phyloP scores from a whole-genome alignment of 108 stramenopile genomes.

The Skeletonema potamos region DNA sequence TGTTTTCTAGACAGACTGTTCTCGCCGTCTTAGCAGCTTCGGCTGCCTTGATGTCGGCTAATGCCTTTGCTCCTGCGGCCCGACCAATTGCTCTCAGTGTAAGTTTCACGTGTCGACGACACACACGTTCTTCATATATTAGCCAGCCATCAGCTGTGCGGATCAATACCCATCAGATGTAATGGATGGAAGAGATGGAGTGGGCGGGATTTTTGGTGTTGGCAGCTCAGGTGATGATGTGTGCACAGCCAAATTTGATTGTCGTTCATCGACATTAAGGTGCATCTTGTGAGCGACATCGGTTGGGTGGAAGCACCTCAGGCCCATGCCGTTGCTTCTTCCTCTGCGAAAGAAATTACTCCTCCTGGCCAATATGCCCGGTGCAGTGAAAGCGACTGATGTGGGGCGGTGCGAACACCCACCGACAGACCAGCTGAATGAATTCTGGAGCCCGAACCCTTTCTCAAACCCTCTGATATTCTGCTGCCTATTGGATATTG shows the following conservation, averaged over 20 bases:
- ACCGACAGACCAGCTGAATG: not conserved
- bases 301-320: not conserved
- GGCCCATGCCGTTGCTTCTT: no score
- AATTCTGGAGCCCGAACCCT: not conserved
- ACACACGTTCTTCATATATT: not conserved
- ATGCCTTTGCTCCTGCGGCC: slow-evolving; percentile 23
- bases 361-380: not conserved
- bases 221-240: not conserved
- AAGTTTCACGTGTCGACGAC: not conserved
- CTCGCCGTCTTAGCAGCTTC: slow-evolving; percentile 21
- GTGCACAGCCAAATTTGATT: not conserved
- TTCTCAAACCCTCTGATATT: not conserved
- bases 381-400: not conserved
- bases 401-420: not conserved
- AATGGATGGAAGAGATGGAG: not conserved
- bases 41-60: slow-evolving; percentile 12
- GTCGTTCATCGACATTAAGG: not conserved
- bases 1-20: slow-evolving; percentile 29
- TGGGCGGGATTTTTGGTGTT: not conserved
- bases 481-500: not conserved
- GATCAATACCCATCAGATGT: not conserved
- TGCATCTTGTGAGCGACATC: not conserved
- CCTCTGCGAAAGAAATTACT: no score
- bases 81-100: not conserved
- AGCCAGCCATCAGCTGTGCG: not conserved